Percentiles rank a stretch among this genome's conserved stretches.
phyloP scores from a whole-genome alignment of 495 filamentous ascomycete species.

The Aspergillus sclerotiicarbonarius region DNA sequence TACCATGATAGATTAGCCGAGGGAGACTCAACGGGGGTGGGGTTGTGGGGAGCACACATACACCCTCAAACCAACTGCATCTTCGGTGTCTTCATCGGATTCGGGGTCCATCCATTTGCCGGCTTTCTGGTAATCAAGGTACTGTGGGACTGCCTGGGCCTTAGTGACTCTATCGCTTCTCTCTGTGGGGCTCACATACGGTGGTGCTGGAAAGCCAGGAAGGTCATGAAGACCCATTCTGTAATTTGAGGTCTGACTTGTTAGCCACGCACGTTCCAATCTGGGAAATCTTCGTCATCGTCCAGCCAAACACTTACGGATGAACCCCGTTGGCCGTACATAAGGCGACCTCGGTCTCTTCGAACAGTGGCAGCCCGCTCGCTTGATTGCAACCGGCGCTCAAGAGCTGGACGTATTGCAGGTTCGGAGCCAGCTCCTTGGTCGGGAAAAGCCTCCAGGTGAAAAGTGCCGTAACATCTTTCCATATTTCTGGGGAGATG shows the following conservation, averaged over 20 bases:
- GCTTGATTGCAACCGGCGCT: slow-evolving; percentile 62
- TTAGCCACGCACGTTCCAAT: background rate
- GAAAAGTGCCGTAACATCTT: background rate
- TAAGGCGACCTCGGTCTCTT: slow-evolving; percentile 53
- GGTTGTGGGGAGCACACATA: background rate
- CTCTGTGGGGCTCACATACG: slow-evolving; percentile 7
- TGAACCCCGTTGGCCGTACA: slow-evolving; percentile 62
- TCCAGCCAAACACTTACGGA: slow-evolving; percentile 31
- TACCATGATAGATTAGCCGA: background rate
- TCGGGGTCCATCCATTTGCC: slow-evolving; percentile 46
- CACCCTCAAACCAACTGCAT: slow-evolving; percentile 45
- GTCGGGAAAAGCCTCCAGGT: slow-evolving; percentile 21
- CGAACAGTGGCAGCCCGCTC: slow-evolving; percentile 52
- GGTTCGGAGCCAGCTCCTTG: slow-evolving; percentile 45
- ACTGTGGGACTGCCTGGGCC: slow-evolving; percentile 32
- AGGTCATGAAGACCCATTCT: slow-evolving; percentile 61
- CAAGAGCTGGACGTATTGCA: slow-evolving; percentile 61
- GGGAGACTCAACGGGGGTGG: background rate
- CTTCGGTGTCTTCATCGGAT: slow-evolving; percentile 34
- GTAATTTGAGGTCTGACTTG: slow-evolving; percentile 57
- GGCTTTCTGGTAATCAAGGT: slow-evolving; percentile 50
- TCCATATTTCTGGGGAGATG: background rate
- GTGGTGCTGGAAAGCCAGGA: slow-evolving; percentile 47
- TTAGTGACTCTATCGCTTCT: background rate
- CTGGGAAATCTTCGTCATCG: too few species aligned